Evolutionary conservation across 1,284 basidiomycete species (phyloP), one percentile per base, ranked within the genome.

Genomic region (Ganoderma resinaceum): DNA sequence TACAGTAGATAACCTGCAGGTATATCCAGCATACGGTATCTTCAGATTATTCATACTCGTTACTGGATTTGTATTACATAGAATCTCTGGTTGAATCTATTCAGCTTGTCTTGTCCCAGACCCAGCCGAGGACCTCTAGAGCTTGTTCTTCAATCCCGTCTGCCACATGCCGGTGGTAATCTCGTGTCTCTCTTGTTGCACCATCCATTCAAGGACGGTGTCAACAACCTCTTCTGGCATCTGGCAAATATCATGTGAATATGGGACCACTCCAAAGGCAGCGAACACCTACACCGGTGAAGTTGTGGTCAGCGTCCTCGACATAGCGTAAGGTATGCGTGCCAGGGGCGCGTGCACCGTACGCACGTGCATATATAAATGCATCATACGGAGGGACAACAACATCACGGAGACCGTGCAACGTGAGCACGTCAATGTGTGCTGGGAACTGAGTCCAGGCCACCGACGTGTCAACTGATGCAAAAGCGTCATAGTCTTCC

Each of bases 341-440:
- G 53, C 91, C 92, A 18, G 88, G 86, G 18, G 74, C 73, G 66
- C 91, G 82, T 35, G 79, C 73, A n/a, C 87, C 84, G 46, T 92
- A 82, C 2, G 86, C 86, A 20, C 85, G 83, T 1, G 90, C 86
- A 67, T 92, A 93, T 62, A 93, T 88, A 67, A 89, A 68, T 0
- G 89, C 91, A 74, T 94, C 92, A 74, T 89, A 94, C 89, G 89
- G 85, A 16, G 91, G 89, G 0, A 94, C 91, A 42, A 83, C 85
- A 49, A 79, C 75, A 72, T 94, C 93, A 40, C 80, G 79, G 49
- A 93, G 77, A 9, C 92, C 92, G 69, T 94, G 92, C 46, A 93
- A 75, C 0, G 88, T 91, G 57, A 94, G 79, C 26, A 90, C 91
- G 76, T 93, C 86, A 4, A 84, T 83, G 2, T 77, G 67, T 11